phyloP scores from a whole-genome alignment of 768 basidiomycete genomes.

The Kwoniella pini region DNA sequence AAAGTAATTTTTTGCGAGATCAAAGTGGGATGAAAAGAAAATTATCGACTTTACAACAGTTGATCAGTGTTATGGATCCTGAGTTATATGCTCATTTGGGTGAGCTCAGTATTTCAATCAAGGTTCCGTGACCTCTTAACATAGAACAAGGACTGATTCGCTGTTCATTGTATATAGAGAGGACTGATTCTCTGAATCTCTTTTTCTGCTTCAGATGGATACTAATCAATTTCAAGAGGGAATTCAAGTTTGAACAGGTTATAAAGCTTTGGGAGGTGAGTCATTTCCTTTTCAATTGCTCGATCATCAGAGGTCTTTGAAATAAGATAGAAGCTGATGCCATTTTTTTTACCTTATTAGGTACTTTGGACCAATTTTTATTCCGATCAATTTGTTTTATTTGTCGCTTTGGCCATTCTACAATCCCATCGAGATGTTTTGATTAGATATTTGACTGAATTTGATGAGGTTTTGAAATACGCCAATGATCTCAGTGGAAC shows the following conservation, averaged over 20 bases:
- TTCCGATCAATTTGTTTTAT: conserved; percentile 82
- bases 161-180: conserved; percentile 61
- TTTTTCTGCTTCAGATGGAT: conserved; percentile 97
- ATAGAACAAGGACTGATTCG: background rate
- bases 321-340: background rate
- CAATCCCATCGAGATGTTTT: conserved; percentile 96
- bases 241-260: conserved; percentile 90
- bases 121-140: too few relatives aligned
- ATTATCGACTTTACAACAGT: conserved; percentile 79
- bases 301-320: background rate
- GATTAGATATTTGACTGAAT: conserved; percentile 81
- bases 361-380: conserved; percentile 67
- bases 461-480: conserved; percentile 61
- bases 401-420: conserved; percentile 88
- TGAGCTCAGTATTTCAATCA: conserved; percentile 51
- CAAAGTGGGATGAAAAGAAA: conserved; percentile 99
- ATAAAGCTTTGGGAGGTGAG: conserved; percentile 83
- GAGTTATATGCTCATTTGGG: conserved; percentile 89
- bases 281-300: background rate
- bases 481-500: conserved; percentile 50
- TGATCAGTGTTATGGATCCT: conserved; percentile 92
- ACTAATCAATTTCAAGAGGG: conserved; percentile 87
- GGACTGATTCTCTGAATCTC: conserved; percentile 82
- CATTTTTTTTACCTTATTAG: conserved; percentile 20
- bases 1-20: conserved; percentile 91